A percentile compares a stretch with the other conserved stretches of the same genome.
phyloP scores from a whole-genome alignment of 1,139 yeast genomes.

The Saccharomyces hybrid region DNA sequence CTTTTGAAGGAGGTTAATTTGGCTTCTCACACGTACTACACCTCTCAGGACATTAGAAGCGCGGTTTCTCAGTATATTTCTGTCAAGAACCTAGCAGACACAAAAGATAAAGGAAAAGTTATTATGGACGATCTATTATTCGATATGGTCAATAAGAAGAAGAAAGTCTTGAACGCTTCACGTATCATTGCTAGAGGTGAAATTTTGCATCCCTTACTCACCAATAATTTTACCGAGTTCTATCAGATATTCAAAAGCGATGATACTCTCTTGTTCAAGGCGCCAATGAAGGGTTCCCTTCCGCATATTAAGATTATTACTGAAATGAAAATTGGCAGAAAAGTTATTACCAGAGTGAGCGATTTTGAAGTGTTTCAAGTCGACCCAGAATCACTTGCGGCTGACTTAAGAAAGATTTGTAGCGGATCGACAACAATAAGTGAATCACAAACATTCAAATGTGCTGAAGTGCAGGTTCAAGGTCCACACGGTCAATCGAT shows the following conservation, averaged over 20 bases:
- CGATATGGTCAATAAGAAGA: constrained; percentile 30
- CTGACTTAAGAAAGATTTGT: constrained; percentile 66
- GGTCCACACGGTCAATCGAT: constrained; percentile 77
- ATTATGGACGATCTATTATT: constrained; percentile 44
- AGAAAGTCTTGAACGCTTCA: constrained; percentile 22
- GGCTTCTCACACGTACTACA: constrained; percentile 39
- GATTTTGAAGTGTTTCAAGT: constrained; percentile 65
- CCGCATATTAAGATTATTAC: constrained; percentile 64
- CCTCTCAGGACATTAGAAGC: constrained; percentile 46
- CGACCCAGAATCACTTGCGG: constrained; percentile 58
- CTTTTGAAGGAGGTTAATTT: constrained; percentile 44
- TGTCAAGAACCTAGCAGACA: constrained; percentile 44
- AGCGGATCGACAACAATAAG: constrained; percentile 82
- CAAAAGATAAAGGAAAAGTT: constrained; percentile 42
- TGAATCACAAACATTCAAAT: constrained; percentile 45
- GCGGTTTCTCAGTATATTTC: constrained; percentile 52
- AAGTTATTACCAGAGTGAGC: constrained; percentile 63
- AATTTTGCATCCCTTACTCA: constrained; percentile 43
- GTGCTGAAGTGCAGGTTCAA: constrained; percentile 72
- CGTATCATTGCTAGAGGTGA: constrained; percentile 43
- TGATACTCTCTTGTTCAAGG: constrained; percentile 32
- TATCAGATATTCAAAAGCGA: constrained; percentile 50
- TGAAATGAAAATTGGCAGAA: constrained; percentile 77
- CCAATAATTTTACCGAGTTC: constrained; percentile 46
- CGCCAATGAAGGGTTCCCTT: constrained; percentile 52